These are phyloP conservation scores for Themeda triandra DNA, from an alignment of 176 grass and related monocot genomes.

Conservation along the genomic window DNA sequence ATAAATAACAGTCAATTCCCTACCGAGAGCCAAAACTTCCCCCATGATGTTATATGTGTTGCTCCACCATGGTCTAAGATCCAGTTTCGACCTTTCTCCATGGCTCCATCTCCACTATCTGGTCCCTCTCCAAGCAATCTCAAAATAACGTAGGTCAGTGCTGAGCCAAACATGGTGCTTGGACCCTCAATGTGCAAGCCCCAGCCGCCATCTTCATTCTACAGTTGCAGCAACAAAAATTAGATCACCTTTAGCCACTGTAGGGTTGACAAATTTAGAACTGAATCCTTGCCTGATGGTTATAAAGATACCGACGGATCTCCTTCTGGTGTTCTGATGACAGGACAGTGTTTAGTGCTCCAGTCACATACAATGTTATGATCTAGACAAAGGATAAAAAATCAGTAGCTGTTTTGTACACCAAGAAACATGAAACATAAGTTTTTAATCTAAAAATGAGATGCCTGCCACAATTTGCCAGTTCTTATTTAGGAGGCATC, in stretches of 20 bases:
- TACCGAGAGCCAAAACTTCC: constrained; percentile 91
- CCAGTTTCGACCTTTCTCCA: constrained; percentile 79
- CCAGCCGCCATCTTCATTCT: constrained; percentile 95
- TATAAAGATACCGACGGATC: constrained; percentile 81
- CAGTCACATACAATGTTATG: constrained; percentile 60
- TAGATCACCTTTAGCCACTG: too few relatives aligned
- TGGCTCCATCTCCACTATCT: constrained; percentile 61
- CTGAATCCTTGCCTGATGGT: constrained; percentile 70
- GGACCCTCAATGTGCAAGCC: constrained; percentile 84
- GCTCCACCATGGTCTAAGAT: constrained; percentile 84
- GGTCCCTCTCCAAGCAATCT: constrained; percentile 82
- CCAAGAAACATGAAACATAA: neutral
- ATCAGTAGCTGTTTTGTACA: neutral
- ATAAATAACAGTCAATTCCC: neutral
- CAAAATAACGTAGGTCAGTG: constrained; percentile 65
- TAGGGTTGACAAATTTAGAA: too few relatives aligned
- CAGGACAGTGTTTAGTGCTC: constrained; percentile 63
- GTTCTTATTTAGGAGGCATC: too few relatives aligned
- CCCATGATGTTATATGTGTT: constrained; percentile 85
- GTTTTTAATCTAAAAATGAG: too few relatives aligned
- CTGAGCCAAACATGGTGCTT: constrained; percentile 93
- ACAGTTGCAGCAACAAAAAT: constrained; percentile 31
- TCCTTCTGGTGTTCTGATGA: constrained; percentile 68
- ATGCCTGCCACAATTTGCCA: too few relatives aligned
- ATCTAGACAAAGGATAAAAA: constrained; percentile 28